Base-by-base conservation (phyloP, 2,329 filamentous ascomycete genomes). In the Venturia asperata region DNA sequence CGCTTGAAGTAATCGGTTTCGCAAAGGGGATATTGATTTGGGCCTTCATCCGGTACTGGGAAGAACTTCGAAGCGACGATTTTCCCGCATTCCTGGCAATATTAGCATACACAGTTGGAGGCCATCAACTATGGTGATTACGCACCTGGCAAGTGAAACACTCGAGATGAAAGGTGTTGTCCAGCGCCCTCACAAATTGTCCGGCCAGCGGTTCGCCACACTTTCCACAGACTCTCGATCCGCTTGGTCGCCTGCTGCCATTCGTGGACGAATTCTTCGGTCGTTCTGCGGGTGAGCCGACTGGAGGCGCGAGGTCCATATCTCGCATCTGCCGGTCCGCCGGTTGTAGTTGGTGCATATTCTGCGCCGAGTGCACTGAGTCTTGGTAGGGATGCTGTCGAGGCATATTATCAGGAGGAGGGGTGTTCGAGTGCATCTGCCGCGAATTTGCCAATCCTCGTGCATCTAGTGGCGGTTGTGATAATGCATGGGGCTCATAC, bases 1-100 rank as follows among this genome's bases (percentile, higher is more conserved):
- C 94, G 86, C 71, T 92, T 86, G 77, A 99, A 99, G 77, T 99
- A 99, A 77, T 99, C 94, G 30, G 77, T 97, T 78, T 99, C 94
- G 81, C 94, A 99, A 4, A 99, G 85, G 10, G 94, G 94, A 74
- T 97, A 97, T 75, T 97, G 94, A 58, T 85, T 84, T 49, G 91
- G 91, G 70, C 92, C 86, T 71, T 95, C 91, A 70, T 96, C 91
- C 69, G 96, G 92, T 9, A 96, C 90, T 1, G 94, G 94, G 77
- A 99, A 99, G 83, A 99, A 99, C 73, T 99, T 99, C 63, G 93
- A 97, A 52, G 94, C 94, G 45, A 99, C 94, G 67, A 97, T 96
- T 76, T 96, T 89, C 70, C 90, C 91, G 73, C 94, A 99, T 75
- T 99, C 94, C 93, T 97, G 65, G n/a, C 47, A 19, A 60, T 30